These are phyloP conservation scores for Trametes gibbosa DNA, from an alignment of 768 basidiomycete species.

Conservation along the genomic window DNA sequence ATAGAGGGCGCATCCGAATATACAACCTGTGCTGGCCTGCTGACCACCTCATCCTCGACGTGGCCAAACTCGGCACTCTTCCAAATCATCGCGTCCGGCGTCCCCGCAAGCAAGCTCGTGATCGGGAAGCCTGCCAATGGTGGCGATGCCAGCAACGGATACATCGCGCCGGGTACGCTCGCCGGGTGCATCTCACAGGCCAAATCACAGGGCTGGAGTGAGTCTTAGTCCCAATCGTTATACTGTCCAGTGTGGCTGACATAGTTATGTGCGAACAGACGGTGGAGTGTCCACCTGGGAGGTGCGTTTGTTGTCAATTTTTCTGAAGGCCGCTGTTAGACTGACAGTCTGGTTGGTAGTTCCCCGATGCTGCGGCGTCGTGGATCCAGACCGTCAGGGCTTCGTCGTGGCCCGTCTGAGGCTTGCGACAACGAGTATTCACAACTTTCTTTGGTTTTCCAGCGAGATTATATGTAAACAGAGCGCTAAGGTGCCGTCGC, in stretches of 20 bases:
- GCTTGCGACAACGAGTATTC: too few relatives aligned
- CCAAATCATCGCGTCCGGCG: slow-evolving; percentile 49
- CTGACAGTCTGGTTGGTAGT: slow-evolving; percentile 27
- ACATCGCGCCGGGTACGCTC: slow-evolving; percentile 55
- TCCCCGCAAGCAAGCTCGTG: slow-evolving; percentile 48
- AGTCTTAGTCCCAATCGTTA: slow-evolving; percentile 27
- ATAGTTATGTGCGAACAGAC: slow-evolving; percentile 19
- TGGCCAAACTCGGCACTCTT: slow-evolving; percentile 63
- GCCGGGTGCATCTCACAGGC: slow-evolving; percentile 61
- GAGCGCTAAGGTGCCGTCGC: too few relatives aligned
- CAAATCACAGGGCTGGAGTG: slow-evolving; percentile 64
- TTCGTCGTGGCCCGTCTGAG: slow-evolving; percentile 32
- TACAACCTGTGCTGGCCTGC: slow-evolving; percentile 57
- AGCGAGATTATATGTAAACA: too few relatives aligned
- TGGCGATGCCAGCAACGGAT: slow-evolving; percentile 48
- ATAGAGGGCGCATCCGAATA: slow-evolving; percentile 63
- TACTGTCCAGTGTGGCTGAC: neutral
- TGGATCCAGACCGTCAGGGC: slow-evolving; percentile 41
- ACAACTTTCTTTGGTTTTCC: too few relatives aligned
- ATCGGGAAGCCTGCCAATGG: slow-evolving; percentile 52
- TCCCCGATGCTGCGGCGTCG: slow-evolving; percentile 35
- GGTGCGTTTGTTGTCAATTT: slow-evolving; percentile 21
- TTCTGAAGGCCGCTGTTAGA: neutral
- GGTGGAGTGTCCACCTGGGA: slow-evolving; percentile 42
- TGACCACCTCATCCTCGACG: slow-evolving; percentile 52